These are phyloP conservation scores for Coemansia sp. DNA, from an alignment of 192 early-diverging fungal species.

Conservation along the genomic window DNA sequence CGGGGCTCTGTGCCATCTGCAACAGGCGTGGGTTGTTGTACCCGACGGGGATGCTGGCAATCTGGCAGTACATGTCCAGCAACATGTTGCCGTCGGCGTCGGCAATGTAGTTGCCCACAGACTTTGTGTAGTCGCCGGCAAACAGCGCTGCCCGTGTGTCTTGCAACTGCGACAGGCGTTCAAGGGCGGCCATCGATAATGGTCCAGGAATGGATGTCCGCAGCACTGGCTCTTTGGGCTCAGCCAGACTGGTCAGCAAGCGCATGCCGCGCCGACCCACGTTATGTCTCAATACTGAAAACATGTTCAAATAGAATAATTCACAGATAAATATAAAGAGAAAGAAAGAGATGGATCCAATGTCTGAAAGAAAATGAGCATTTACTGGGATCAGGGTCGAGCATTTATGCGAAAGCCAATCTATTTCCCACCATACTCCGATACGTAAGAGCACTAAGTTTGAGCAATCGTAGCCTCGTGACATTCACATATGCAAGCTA, in stretches of 20 bases:
- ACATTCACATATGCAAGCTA: too few relatives aligned
- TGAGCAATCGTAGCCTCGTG: too few relatives aligned
- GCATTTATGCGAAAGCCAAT: not conserved
- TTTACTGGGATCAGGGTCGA: not conserved
- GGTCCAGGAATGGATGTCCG: conserved; percentile 63
- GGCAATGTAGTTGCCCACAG: conserved; percentile 71
- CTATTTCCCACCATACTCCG: too few relatives aligned
- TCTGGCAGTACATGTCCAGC: conserved; percentile 72
- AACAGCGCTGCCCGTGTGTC: conserved; percentile 68
- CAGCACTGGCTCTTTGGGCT: conserved; percentile 60
- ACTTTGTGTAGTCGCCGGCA: conserved; percentile 64
- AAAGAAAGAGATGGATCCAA: not conserved
- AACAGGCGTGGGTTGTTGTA: conserved; percentile 69
- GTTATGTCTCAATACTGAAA: conserved; percentile 5
- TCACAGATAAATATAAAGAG: not conserved
- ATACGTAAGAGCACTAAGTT: too few relatives aligned
- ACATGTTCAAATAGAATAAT: not conserved
- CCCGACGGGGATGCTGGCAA: conserved; percentile 71
- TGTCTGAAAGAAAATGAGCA: not conserved
- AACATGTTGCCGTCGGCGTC: conserved; percentile 72
- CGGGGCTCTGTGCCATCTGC: conserved; percentile 52
- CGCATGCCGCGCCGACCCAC: conserved; percentile 10
- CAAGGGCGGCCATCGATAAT: conserved; percentile 54
- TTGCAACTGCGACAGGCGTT: conserved; percentile 57
- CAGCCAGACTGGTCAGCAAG: conserved; percentile 38